Evolutionary conservation across 1,284 basidiomycete genomes (phyloP).

Genomic region (Apiotrichum gracile): DNA sequence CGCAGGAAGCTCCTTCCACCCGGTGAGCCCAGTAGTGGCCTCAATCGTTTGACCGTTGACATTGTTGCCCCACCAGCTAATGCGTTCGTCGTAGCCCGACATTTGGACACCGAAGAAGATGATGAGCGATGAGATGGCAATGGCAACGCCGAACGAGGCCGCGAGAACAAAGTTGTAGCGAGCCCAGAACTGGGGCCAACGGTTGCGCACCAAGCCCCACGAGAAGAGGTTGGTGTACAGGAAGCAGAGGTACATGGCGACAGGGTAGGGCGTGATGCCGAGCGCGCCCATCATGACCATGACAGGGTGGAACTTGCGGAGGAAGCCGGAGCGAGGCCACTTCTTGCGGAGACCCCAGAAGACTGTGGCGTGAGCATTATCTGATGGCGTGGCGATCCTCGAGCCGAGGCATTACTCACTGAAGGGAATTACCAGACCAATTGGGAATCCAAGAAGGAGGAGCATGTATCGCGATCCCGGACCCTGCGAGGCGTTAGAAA

Average conservation of each 20-base stretch:
- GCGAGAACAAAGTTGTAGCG: constrained; percentile 74
- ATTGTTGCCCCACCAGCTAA: constrained; percentile 24
- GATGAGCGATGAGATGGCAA: constrained; percentile 56
- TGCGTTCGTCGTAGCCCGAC: constrained; percentile 11
- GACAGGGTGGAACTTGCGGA: constrained; percentile 13
- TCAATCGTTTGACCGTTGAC: constrained; percentile 62
- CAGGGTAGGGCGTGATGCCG: constrained; percentile 9
- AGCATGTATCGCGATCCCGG: constrained; percentile 57
- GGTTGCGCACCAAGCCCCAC: constrained; percentile 23
- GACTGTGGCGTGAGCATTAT: no score
- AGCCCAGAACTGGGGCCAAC: constrained; percentile 40
- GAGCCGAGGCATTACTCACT: no score
- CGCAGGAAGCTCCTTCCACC: no score
- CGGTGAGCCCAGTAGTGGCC: constrained; percentile 46
- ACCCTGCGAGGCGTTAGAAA: constrained; percentile 37
- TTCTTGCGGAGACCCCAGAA: constrained; percentile 1
- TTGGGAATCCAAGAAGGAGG: constrained; percentile 61
- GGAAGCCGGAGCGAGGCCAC: background rate
- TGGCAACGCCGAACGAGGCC: constrained; percentile 63
- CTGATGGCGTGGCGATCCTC: no score
- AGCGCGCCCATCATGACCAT: constrained; percentile 3
- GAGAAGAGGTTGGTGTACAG: constrained; percentile 20
- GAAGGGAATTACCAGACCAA: constrained; percentile 61
- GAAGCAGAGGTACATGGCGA: background rate
- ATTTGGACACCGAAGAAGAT: constrained; percentile 57